These are phyloP conservation scores for Pleurozium schreberi DNA, from an alignment of 225 moss, liverwort and hornwort genomes.

Conservation along the genomic window DNA sequence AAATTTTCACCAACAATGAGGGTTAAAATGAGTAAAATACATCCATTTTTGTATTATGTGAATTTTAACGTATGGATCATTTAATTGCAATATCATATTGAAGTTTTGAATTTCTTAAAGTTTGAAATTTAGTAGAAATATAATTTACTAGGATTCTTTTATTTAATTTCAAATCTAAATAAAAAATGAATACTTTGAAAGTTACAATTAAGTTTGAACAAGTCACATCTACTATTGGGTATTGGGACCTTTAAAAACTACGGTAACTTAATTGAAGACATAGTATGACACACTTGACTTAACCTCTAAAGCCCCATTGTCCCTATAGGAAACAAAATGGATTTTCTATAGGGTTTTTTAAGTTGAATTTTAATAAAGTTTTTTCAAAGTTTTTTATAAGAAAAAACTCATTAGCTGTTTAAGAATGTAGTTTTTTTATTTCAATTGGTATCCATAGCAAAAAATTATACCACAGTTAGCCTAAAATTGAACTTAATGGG, in stretches of 20 bases:
- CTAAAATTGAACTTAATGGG: accelerated
- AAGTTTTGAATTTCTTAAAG: not conserved
- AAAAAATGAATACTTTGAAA: not conserved
- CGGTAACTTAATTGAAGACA: not conserved
- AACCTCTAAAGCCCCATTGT: not conserved
- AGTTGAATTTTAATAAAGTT: not conserved
- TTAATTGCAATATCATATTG: not conserved
- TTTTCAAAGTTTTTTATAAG: too few relatives aligned
- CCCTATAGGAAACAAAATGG: not conserved
- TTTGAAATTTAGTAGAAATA: not conserved
- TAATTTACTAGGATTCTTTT: not conserved
- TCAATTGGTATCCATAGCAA: not conserved
- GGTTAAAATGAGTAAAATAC: not conserved
- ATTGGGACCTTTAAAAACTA: not conserved
- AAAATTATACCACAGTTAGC: not conserved
- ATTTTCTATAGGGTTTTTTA: not conserved
- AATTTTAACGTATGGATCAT: not conserved
- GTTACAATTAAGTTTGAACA: not conserved
- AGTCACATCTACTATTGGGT: not conserved
- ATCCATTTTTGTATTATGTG: too few relatives aligned
- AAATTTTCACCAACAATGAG: not conserved
- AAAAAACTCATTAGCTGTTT: not conserved
- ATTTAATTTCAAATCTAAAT: not conserved
- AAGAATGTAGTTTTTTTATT: not conserved
- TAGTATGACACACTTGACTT: not conserved